Base-by-base conservation (phyloP, 2,329 filamentous ascomycete species). In the Venturia pyrina region DNA sequence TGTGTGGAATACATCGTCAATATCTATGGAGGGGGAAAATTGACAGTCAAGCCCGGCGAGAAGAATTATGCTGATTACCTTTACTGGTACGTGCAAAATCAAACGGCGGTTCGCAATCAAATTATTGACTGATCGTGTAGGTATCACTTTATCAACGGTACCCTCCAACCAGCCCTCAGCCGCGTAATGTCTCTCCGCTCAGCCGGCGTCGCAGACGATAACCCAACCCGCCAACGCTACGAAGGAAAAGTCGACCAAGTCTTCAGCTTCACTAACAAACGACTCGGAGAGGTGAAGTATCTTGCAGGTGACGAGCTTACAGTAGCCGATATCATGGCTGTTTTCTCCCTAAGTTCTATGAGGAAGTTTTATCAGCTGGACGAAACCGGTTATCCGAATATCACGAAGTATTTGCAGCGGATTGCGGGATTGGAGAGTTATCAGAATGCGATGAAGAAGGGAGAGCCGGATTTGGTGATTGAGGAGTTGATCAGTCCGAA, bases 241-340 rank as follows among this genome's bases (percentile, higher is more conserved):
- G 48, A 60, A 43, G 41, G 53, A 28, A 48, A 53, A 76, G 24
- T 64, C n/a, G 41, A 37, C 41, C 41, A 44, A 76, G 15, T 70
- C 82, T 1, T 88, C 41, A 57, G 66, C 19, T 69, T 78, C 32
- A 64, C 86, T 32, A 79, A 89, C 48, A 73, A 79, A 2, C 76
- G 82, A 11, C 72, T 89, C 1, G 69, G 68, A 1, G 67, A 74
- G 0, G 81, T 77, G 43, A 71, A 76, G 6, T 89, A 81, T 78
- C 75, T 90, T 24, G 85, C 83, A 0, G 88, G 87, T 1, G 75
- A 80, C 0, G 78, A 86, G 63, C 84, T 90, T 66, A 88, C 85
- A 0, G 85, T 79, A 0, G 87, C 87, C 0, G 88, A 90, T 73
- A 78, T 88, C 53, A 88, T 89, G 85, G 77, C 76, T 5, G 79